A percentile compares a stretch with the other conserved stretches of the same genome.
Evolutionary conservation across 2,329 filamentous ascomycete genomes (phyloP).

Genomic region (Lojkania enalia): DNA sequence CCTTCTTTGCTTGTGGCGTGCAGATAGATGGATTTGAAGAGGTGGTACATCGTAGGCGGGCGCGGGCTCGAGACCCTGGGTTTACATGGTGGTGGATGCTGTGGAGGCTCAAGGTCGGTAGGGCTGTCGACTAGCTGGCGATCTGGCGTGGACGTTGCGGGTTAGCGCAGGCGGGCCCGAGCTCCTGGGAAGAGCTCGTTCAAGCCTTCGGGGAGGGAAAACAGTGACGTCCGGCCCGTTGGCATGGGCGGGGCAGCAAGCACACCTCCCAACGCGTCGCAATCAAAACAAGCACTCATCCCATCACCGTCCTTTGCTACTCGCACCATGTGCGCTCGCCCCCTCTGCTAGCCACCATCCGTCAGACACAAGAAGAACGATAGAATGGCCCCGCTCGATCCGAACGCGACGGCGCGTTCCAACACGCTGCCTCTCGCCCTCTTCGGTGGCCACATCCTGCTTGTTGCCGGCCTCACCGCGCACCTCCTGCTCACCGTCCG

Average conservation of each 20-base stretch:
- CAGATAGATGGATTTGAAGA: slow-evolving; percentile 91
- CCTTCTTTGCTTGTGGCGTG: slow-evolving; percentile 97
- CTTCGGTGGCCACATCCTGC: slow-evolving; percentile 35
- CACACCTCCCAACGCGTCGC: slow-evolving; percentile 24
- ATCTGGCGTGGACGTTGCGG: slow-evolving; percentile 12
- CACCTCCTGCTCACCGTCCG: slow-evolving; percentile 34
- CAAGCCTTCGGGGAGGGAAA: too few species aligned
- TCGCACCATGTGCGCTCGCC: slow-evolving; percentile 12
- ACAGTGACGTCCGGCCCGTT: slow-evolving; percentile 15
- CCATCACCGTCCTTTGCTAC: slow-evolving; percentile 2
- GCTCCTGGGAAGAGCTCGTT: neutral
- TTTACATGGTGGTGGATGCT: neutral
- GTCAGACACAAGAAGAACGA: slow-evolving; percentile 25
- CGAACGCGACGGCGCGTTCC: slow-evolving; percentile 30
- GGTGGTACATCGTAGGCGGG: slow-evolving; percentile 76
- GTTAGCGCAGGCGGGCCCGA: slow-evolving; percentile 9
- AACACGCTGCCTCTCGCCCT: slow-evolving; percentile 39
- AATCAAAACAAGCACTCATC: slow-evolving; percentile 28
- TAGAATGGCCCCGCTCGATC: slow-evolving; percentile 42
- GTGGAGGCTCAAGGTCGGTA: neutral
- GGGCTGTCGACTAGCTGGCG: neutral
- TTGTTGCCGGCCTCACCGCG: slow-evolving; percentile 35
- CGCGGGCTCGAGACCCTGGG: slow-evolving; percentile 1
- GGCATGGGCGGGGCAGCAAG: slow-evolving; percentile 29
- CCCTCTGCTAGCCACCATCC: slow-evolving; percentile 5